Conservation (phyloP, 225 moss, liverwort and hornwort genomes). For the Anthoceros angustus region DNA sequence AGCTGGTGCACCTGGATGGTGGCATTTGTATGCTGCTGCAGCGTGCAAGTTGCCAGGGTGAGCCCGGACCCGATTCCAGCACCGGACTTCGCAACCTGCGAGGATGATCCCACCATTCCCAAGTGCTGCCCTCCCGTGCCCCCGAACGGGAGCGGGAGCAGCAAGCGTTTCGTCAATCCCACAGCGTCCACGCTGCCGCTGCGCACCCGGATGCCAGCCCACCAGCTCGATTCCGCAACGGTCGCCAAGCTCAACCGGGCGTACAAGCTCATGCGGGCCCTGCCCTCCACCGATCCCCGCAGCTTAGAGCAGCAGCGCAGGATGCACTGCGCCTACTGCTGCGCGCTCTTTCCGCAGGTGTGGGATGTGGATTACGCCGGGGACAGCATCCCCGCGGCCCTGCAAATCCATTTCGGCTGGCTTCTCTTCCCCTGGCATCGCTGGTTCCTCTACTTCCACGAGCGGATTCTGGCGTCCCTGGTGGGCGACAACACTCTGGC, state of each 20-base stretch:
- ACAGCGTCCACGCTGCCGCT: background rate
- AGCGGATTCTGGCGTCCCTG: background rate
- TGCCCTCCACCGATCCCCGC: background rate
- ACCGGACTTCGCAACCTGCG: background rate
- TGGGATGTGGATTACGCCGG: background rate
- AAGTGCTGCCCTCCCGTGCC: background rate
- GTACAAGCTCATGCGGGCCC: background rate
- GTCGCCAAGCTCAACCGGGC: background rate
- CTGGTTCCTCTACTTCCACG: background rate
- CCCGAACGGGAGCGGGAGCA: background rate
- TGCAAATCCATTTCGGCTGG: slow-evolving; percentile 1
- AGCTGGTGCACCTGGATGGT: no score
- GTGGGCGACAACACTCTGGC: background rate
- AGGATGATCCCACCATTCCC: background rate
- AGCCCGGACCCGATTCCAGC: background rate
- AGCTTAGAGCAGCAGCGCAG: background rate
- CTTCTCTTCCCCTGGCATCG: background rate
- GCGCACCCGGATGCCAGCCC: background rate
- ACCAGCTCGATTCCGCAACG: background rate
- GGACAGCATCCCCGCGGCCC: background rate
- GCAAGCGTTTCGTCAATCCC: background rate
- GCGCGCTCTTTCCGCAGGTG: background rate
- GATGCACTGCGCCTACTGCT: slow-evolving; percentile 2
- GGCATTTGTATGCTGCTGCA: background rate
- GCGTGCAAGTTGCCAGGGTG: background rate